Evolutionary conservation across 495 filamentous ascomycete genomes (phyloP).

Genomic region (Chaetomium fimeti): DNA sequence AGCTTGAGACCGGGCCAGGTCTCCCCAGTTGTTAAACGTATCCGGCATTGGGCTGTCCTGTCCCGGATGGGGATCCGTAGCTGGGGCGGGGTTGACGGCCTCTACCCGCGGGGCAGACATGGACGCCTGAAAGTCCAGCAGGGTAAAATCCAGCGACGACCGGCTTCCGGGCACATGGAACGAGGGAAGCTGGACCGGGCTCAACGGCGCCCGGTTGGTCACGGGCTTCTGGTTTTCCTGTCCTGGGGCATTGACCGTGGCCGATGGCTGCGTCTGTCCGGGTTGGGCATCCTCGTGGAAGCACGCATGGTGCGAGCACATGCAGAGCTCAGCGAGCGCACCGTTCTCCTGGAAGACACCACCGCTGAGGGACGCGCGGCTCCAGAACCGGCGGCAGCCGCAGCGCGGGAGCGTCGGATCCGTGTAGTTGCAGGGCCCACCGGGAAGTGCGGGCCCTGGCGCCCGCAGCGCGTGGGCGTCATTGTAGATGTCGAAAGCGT

Average conservation of each 20-base stretch:
- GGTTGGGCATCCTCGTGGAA: slow-evolving; percentile 56
- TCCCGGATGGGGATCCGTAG: slow-evolving; percentile 26
- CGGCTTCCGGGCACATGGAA: slow-evolving; percentile 35
- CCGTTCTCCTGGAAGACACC: slow-evolving; percentile 23
- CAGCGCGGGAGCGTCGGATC: slow-evolving; percentile 55
- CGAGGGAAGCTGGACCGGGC: slow-evolving; percentile 42
- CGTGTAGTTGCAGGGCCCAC: slow-evolving; percentile 62
- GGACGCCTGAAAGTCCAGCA: slow-evolving; percentile 34
- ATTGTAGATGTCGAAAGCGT: slow-evolving; percentile 50
- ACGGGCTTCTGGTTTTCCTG: slow-evolving; percentile 50
- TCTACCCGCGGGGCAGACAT: slow-evolving; percentile 21
- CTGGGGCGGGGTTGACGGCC: slow-evolving; percentile 23
- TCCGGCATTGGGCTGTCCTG: slow-evolving; percentile 48
- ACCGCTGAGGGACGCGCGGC: slow-evolving; percentile 35
- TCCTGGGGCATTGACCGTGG: slow-evolving; percentile 29
- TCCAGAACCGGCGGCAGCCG: slow-evolving; percentile 68
- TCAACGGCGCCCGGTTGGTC: slow-evolving; percentile 44
- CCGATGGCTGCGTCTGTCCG: slow-evolving; percentile 22
- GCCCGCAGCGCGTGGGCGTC: slow-evolving; percentile 38
- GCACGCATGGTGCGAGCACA: slow-evolving; percentile 72
- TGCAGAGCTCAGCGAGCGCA: slow-evolving; percentile 53
- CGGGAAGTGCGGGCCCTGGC: slow-evolving; percentile 42
- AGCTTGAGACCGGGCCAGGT: slow-evolving; percentile 42
- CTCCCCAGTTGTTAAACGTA: slow-evolving; percentile 48
- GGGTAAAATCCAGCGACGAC: slow-evolving; percentile 38